Evolutionary conservation across 495 filamentous ascomycete genomes (phyloP), one percentile per base, ranked within the genome.

Genomic region (Cetradonia linearis): DNA sequence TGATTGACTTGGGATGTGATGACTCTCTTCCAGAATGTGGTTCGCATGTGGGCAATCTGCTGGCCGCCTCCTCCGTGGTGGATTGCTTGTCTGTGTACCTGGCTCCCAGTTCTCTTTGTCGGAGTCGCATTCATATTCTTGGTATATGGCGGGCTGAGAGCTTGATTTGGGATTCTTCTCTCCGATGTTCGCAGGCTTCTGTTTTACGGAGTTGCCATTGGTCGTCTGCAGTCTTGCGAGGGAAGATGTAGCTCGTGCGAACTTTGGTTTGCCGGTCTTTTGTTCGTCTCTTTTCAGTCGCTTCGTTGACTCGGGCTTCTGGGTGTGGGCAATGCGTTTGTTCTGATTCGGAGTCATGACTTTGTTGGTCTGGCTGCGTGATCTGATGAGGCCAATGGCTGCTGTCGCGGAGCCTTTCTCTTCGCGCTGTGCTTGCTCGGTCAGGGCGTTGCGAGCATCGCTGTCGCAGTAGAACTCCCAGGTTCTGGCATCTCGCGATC

Each of bases 41-140:
- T 54, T 46, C 25, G 33, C 30, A 28, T 40, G 34, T 42, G 55
- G 47, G 16, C 31, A 47, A 2, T 33, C 37, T 27, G 28, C 27
- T n/a, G 63, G 67, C 36, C 56, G 67, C 36, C 56, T 46, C 37
- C 56, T 60, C 25, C 56, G 46, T 58, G 40, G 75, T 44, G 72
- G 55, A 37, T 75, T 70, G 25, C 74, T 68, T 16, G 63, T 64
- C 40, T 74, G 71, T 8, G 77, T 82, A 25, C 75, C 80, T 1
- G 83, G 82, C 53, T 85, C 79, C 88, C 88, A 93, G 69, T 96
- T 96, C 73, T 96, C 91, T 70, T 96, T 96, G 67, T 96, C 91
- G 2, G 89, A 94, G 56, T 95, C 91, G 42, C 84, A 77, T 40
- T 79, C 75, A 0, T 75, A 46, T n/a, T 70, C 72, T 47, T 69